Evolutionary conservation across 2,329 filamentous ascomycete genomes (phyloP).

Genomic region (Alternaria sp.): DNA sequence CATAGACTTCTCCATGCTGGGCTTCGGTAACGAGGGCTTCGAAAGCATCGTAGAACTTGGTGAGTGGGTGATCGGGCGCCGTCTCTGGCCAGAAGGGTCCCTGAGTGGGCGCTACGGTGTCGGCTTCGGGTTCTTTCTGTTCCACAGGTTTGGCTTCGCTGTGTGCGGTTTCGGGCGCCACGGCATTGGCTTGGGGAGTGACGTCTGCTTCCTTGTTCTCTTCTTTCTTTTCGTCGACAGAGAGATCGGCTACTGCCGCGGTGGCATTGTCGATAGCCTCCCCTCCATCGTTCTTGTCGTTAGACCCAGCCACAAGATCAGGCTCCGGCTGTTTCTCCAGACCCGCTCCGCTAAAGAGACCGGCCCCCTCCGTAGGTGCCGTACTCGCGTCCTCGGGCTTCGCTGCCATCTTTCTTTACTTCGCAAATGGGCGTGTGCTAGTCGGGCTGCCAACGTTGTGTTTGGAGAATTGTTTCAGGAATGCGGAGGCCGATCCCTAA

Average conservation of each 20-base stretch:
- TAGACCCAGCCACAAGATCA: constrained; percentile 20
- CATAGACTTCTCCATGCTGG: constrained; percentile 84
- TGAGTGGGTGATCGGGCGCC: constrained; percentile 55
- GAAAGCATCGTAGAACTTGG: constrained; percentile 67
- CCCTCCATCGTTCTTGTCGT: constrained; percentile 28
- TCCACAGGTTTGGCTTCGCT: constrained; percentile 4
- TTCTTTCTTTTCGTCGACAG: constrained; percentile 25
- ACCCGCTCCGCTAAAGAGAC: constrained; percentile 12
- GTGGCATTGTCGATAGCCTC: constrained; percentile 26
- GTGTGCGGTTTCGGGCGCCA: constrained; percentile 9
- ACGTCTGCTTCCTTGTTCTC: constrained; percentile 24
- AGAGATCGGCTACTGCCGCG: constrained; percentile 27
- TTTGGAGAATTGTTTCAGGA: constrained; percentile 12
- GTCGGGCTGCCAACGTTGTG: constrained; percentile 7
- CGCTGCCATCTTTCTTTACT: constrained; percentile 25
- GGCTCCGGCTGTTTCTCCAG: constrained; percentile 29
- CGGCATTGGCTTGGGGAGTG: not conserved
- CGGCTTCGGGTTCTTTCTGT: constrained; percentile 1
- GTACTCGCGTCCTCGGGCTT: constrained; percentile 27
- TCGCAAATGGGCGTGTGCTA: not conserved
- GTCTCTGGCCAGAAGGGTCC: constrained; percentile 50
- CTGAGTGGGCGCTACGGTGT: constrained; percentile 15
- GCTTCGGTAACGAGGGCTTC: constrained; percentile 65
- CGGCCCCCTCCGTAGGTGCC: constrained; percentile 25
- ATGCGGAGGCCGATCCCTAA: constrained; percentile 17